These are phyloP conservation scores for Daldinia childiae DNA, from an alignment of 495 filamentous ascomycete genomes.

Conservation along the genomic window DNA sequence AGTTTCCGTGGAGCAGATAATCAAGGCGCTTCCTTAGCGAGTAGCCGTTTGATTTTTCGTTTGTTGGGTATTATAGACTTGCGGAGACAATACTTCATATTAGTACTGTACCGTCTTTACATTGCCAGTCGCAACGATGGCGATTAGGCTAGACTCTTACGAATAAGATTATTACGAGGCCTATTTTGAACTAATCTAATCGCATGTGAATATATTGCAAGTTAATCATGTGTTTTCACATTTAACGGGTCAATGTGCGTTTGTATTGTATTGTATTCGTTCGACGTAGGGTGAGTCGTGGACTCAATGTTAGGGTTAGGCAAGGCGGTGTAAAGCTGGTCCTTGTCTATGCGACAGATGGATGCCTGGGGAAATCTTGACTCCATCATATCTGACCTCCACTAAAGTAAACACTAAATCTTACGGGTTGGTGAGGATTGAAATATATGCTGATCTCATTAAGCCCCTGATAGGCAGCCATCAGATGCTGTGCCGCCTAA, in stretches of 20 bases:
- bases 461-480: not conserved
- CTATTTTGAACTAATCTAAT: conserved; percentile 3
- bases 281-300: not conserved
- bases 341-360: not conserved
- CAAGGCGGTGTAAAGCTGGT: not conserved
- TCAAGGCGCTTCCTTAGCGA: conserved; percentile 8
- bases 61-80: conserved; percentile 13
- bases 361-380: not conserved
- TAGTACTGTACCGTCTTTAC: conserved; percentile 19
- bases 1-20: conserved; percentile 10
- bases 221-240: not conserved
- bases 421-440: not conserved
- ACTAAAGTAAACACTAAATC: not conserved
- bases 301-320: not conserved
- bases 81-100: conserved; percentile 4
- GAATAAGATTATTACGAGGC: conserved; percentile 27
- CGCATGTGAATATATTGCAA: not conserved
- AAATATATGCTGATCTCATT: not conserved
- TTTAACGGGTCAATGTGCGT: not conserved
- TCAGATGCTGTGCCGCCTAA: not conserved
- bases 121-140: conserved; percentile 34
- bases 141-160: conserved; percentile 26
- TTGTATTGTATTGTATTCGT: not conserved
- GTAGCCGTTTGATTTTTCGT: conserved; percentile 18
- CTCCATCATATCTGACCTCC: not conserved